Conservation (phyloP, 768 basidiomycete genomes). For the Lanmaoa pseudosensibilis region DNA sequence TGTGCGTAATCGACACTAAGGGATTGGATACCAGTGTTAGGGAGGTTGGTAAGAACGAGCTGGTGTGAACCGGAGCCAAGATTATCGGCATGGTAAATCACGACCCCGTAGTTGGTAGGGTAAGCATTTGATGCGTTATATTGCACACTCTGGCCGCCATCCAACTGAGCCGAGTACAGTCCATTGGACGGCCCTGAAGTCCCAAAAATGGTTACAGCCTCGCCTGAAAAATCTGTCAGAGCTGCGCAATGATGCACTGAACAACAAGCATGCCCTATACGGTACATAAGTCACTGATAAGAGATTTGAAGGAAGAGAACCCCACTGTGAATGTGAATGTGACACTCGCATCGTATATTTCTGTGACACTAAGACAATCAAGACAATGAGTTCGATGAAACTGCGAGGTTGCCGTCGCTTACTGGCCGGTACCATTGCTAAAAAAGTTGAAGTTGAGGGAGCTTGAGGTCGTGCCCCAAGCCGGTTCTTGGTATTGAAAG, state of each 20-base stretch:
- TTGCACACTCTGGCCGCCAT: slow-evolving; percentile 25
- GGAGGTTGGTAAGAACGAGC: slow-evolving; percentile 36
- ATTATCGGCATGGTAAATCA: slow-evolving; percentile 36
- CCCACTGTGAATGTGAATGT: slow-evolving; percentile 43
- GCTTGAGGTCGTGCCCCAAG: slow-evolving; percentile 36
- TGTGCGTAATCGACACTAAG: slow-evolving; percentile 38
- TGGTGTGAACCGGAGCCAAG: slow-evolving; percentile 41
- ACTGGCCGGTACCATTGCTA: slow-evolving; percentile 45
- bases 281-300: slow-evolving; percentile 4
- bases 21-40: slow-evolving; percentile 16
- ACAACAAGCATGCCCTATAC: slow-evolving; percentile 21
- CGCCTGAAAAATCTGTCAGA: slow-evolving; percentile 31
- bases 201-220: slow-evolving; percentile 46
- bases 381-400: background rate
- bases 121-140: slow-evolving; percentile 23
- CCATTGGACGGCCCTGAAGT: slow-evolving; percentile 39
- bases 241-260: background rate
- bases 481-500: slow-evolving; percentile 39
- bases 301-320: background rate
- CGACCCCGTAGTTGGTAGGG: slow-evolving; percentile 29
- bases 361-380: slow-evolving; percentile 33
- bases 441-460: slow-evolving; percentile 39
- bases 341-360: slow-evolving; percentile 34
- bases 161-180: slow-evolving; percentile 38
- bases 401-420: slow-evolving; percentile 3